Evolutionary conservation across 805 yeast species (phyloP), one percentile per base, ranked within the genome.

Genomic region (Cyberlindnera mississippiensis): DNA sequence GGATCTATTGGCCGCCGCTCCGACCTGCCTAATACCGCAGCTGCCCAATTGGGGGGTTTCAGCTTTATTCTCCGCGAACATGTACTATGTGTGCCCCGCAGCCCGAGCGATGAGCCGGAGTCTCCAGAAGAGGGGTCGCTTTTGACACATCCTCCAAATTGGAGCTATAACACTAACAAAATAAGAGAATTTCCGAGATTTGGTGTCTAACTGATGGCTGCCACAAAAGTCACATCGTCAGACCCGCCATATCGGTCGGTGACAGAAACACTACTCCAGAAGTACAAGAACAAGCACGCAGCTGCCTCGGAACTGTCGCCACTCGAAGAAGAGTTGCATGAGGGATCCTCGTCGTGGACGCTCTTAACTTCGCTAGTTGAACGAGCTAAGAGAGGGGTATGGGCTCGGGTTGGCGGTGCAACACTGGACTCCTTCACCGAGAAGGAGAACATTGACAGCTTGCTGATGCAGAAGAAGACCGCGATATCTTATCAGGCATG

Each of bases 401-500:
- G 31, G 41, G 15, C 38, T 9, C 37, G 42, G 44, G 8, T 44
- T 8, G n/a, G 33, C 2, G 45, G 29, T 12, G 16, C 40, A n/a
- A 38, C 50, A 2, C 17, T 28, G 24, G 50, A 49, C 29, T n/a
- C n/a, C n/a, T 53, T 52, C 40, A 45, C 53, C 1, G 68, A 67
- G 33, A 62, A 57, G 13, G 64, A 68, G 26, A 59, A 58, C 35
- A 63, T 72, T 26, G 63, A 65, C 36, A 62, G 59, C 31, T 51
- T 74, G 14, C 42, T 63, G 6, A 64, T 67, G 4, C 75, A 70
- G 44, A 78, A 72, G 58, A 66, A 63, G 35, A 67, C 69, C 16
- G 76, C 82, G 0, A 65, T 68, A 3, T 71, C 77, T 2, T 80
- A 76, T 51, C 61, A 66, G 7, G 77, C 77, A 36, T 91, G 98